phyloP scores from a whole-genome alignment of 2,329 filamentous ascomycete genomes.

The Colletotrichum sp. region DNA sequence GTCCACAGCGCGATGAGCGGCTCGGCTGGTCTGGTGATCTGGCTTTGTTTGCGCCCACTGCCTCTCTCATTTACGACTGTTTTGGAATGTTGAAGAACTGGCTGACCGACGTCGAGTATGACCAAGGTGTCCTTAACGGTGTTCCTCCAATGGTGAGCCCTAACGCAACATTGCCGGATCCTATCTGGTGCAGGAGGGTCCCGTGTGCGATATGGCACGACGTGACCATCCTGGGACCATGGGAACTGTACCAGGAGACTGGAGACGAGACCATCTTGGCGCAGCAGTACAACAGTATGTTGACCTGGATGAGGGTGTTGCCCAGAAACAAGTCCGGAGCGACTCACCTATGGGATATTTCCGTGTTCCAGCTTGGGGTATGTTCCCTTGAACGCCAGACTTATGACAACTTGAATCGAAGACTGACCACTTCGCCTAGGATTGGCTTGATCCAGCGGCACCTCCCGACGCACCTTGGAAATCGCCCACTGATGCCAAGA shows the following conservation, averaged over 20 bases:
- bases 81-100: slow-evolving; percentile 7
- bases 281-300: slow-evolving; percentile 5
- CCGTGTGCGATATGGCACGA: slow-evolving; percentile 22
- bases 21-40: slow-evolving; percentile 14
- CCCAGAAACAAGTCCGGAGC: slow-evolving; percentile 4
- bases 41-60: slow-evolving; percentile 9
- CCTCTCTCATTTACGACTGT: slow-evolving; percentile 7
- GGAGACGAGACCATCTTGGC: background rate
- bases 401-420: background rate
- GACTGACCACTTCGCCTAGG: slow-evolving; percentile 38
- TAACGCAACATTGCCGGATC: slow-evolving; percentile 26
- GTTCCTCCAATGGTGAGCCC: slow-evolving; percentile 36
- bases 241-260: slow-evolving; percentile 10
- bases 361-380: slow-evolving; percentile 9
- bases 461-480: slow-evolving; percentile 30
- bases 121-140: slow-evolving; percentile 35
- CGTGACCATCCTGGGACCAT: slow-evolving; percentile 11
- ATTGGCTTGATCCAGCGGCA: slow-evolving; percentile 38
- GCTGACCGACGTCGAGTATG: slow-evolving; percentile 18
- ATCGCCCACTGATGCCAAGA: slow-evolving; percentile 31
- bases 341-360: background rate
- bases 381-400: background rate
- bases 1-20: slow-evolving; percentile 13
- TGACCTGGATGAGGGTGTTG: background rate
- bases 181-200: slow-evolving; percentile 14